Evolutionary conservation across 169 alveolate genomes (phyloP).

Genomic region (Cystoisospora suis): DNA sequence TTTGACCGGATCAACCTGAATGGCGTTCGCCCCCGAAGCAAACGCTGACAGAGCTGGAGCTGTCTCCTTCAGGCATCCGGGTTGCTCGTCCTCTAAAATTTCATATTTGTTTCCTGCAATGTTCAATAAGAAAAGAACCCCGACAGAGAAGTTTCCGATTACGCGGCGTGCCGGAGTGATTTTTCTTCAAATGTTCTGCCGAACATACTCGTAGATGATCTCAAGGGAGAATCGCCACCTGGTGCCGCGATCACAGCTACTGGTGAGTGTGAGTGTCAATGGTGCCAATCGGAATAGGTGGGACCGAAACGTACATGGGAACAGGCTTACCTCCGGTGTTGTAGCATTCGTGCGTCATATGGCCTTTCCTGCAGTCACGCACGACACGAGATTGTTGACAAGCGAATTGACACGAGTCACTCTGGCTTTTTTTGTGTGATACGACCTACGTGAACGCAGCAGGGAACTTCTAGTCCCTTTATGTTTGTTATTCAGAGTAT

Average conservation of each 20-base stretch:
- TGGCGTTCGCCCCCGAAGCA: conserved; percentile 50
- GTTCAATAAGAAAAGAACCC: neutral
- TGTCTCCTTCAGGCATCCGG: neutral
- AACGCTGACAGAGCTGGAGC: neutral
- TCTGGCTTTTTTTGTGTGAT: too few species aligned
- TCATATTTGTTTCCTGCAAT: conserved; percentile 49
- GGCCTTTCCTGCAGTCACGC: conserved; percentile 44
- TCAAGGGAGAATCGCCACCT: neutral
- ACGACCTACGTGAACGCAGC: too few species aligned
- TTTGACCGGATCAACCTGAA: neutral
- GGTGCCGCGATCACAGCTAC: neutral
- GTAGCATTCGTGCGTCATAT: conserved; percentile 57
- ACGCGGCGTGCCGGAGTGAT: neutral
- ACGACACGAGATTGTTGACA: too few species aligned
- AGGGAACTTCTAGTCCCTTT: too few species aligned
- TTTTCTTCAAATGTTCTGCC: neutral
- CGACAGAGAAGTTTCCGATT: neutral
- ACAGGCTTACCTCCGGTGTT: conserved; percentile 45
- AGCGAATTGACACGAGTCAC: too few species aligned
- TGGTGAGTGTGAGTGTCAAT: neutral
- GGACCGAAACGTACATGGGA: too few species aligned
- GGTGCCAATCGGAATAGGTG: too few species aligned
- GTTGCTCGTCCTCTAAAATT: conserved; percentile 45
- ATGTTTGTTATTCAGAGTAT: neutral
- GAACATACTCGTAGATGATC: neutral